These are phyloP conservation scores for Acer campestre DNA, from an alignment of 345 rosid genomes.

Conservation along the genomic window DNA sequence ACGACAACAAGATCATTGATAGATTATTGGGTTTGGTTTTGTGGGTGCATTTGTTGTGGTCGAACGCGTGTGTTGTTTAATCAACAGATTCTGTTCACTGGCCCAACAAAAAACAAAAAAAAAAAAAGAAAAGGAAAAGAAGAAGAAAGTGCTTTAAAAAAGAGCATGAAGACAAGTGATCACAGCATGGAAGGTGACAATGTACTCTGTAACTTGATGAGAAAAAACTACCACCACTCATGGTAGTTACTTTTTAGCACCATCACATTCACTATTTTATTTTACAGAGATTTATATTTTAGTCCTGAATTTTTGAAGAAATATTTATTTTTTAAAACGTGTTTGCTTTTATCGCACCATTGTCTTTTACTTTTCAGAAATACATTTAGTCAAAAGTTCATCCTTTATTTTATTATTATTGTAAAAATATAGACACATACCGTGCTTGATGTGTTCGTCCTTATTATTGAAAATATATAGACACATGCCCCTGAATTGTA, in stretches of 20 bases:
- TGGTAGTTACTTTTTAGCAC: constrained; percentile 5
- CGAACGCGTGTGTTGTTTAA: constrained; percentile 11
- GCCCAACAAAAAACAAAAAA: neutral
- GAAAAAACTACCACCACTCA: constrained; percentile 24
- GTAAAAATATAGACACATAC: no score
- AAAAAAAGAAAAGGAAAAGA: constrained; percentile 10
- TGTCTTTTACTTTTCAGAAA: no score
- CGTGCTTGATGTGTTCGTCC: no score
- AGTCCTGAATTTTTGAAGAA: no score
- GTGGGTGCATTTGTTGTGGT: constrained; percentile 18
- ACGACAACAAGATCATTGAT: constrained; percentile 26
- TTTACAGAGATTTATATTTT: no score
- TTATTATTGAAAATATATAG: no score
- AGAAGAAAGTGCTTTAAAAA: neutral
- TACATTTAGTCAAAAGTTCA: no score
- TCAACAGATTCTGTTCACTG: neutral
- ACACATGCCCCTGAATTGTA: no score
- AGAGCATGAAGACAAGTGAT: constrained; percentile 10
- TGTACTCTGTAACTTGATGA: neutral
- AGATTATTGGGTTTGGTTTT: constrained; percentile 20
- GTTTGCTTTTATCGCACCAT: no score
- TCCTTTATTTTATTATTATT: no score
- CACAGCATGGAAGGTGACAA: neutral
- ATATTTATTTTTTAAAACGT: no score
- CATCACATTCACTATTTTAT: neutral